A percentile compares a stretch with the other conserved stretches of the same genome.
Evolutionary conservation across 768 basidiomycete genomes (phyloP).

Genomic region (Xerocomellus dryophilus): DNA sequence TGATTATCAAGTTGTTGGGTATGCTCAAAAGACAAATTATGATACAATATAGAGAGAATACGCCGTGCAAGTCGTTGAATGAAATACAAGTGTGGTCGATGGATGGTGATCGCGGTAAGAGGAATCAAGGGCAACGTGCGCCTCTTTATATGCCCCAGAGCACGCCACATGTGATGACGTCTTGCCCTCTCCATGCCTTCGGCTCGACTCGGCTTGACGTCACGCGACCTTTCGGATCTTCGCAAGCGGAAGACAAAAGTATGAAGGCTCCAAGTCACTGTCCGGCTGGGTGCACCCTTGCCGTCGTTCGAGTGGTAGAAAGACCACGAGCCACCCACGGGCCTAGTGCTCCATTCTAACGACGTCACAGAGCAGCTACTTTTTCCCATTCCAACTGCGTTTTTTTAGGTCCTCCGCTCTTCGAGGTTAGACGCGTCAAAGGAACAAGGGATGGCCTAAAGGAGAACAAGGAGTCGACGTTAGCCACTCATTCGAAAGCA

Average conservation of each 20-base stretch:
- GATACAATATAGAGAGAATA: conserved; percentile 11
- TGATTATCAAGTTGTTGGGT: conserved; percentile 7
- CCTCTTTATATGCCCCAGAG: conserved; percentile 23
- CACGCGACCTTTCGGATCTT: conserved; percentile 29
- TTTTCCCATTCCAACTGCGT: conserved; percentile 26
- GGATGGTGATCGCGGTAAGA: conserved; percentile 2
- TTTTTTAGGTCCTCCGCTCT: conserved; percentile 10
- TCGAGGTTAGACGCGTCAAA: conserved; percentile 32
- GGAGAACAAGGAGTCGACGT: background rate
- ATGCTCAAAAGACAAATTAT: conserved; percentile 12
- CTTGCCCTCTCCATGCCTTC: background rate
- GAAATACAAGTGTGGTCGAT: conserved; percentile 1
- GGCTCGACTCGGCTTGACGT: conserved; percentile 19
- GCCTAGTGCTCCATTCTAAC: background rate
- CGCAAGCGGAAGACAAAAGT: background rate
- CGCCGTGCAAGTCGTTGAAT: background rate
- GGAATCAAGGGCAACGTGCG: background rate
- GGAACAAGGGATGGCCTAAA: conserved; percentile 56
- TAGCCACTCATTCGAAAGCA: background rate
- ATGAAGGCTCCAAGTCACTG: background rate
- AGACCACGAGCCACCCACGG: too few species aligned
- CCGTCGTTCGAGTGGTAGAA: background rate
- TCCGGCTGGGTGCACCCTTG: background rate
- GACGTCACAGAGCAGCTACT: conserved; percentile 17
- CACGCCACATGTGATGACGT: conserved; percentile 27